Base-by-base conservation (phyloP, 495 filamentous ascomycete species). In the Aspergillus diversus region DNA sequence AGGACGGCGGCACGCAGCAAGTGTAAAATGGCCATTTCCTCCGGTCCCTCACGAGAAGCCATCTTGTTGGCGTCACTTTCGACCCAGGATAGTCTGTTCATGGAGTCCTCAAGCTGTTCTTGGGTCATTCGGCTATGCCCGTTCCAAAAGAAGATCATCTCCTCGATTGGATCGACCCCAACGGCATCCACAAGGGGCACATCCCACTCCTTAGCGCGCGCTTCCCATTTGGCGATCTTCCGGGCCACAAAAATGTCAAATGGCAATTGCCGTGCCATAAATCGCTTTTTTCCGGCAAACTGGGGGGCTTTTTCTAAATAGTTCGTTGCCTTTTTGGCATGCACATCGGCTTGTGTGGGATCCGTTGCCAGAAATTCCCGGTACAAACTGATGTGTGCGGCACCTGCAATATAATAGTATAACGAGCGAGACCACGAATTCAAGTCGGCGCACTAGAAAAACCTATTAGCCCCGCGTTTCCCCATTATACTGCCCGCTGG, bases 111-210 rank as follows among this genome's bases (percentile, higher is more conserved):
- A 15, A 97, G 77, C 62, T 91, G 84, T 3, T 75, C 73, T 6
- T 74, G 63, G 21, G 81, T 79, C 91, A 97, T 95, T 46, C 92
- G 86, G 75, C 90, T 96, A 64, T 81, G 76, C n/a, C 82, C 82
- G 67, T 84, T 92, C 95, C 95, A 99, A 68, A 98, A 87, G 73
- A 94, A 97, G n/a, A 90, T 87, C 92, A 99, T 97, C 77, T 99
- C 95, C 69, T 92, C 87, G 3, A 91, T 73, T 0, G 95, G 96
- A 64, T 88, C 90, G 7, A 94, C 86, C 21, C 93, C 93, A 33
- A 96, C 81, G 2, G 89, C 93, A 66, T 98, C 94, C 4, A 90
- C 83, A 7, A 97, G 78, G 12, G 89, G 83, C 27, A 94, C 76
- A 4, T 82, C 80, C 75, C 87, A 84, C 32, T 84, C 80, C 63